Evolutionary conservation across 2,329 filamentous ascomycete species (phyloP).

Genomic region (Colletotrichum abscissum): DNA sequence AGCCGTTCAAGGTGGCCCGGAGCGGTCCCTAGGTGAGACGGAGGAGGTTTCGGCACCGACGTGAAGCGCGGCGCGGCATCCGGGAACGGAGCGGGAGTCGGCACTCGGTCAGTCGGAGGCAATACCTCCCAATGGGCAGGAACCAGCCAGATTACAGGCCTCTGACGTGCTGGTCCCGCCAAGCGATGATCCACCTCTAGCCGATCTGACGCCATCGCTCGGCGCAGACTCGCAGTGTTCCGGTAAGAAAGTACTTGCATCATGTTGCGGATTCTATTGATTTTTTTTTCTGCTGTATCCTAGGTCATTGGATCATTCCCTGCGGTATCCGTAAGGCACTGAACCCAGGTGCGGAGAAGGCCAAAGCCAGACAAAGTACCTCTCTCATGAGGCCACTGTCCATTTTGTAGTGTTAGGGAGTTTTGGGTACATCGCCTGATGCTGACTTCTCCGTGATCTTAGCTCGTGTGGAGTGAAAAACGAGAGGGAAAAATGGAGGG

Average conservation of each 20-base stretch:
- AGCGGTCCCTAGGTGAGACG: neutral
- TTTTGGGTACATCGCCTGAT: neutral
- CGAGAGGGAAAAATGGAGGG: neutral
- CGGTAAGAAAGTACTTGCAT: too few relatives aligned
- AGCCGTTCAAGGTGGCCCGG: too few relatives aligned
- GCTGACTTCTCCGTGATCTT: neutral
- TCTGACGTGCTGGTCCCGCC: conserved; percentile 15
- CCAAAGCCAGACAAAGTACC: neutral
- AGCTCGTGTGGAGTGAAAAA: neutral
- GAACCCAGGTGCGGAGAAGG: neutral
- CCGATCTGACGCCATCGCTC: conserved; percentile 33
- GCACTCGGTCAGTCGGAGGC: neutral
- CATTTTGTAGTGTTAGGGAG: neutral
- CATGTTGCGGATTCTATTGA: neutral
- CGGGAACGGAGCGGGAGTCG: conserved; percentile 1
- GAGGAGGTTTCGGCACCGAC: neutral
- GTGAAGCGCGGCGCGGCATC: neutral
- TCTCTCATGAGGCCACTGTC: neutral
- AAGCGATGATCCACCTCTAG: conserved; percentile 31
- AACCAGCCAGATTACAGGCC: neutral
- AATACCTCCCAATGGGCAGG: neutral
- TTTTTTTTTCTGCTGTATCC: neutral
- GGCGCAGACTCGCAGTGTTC: neutral
- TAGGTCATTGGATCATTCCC: too few relatives aligned
- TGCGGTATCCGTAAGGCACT: too few relatives aligned